These are phyloP conservation scores for Lithospermum erythrorhizon DNA, from an alignment of 257 asterid genomes.

Conservation along the genomic window DNA sequence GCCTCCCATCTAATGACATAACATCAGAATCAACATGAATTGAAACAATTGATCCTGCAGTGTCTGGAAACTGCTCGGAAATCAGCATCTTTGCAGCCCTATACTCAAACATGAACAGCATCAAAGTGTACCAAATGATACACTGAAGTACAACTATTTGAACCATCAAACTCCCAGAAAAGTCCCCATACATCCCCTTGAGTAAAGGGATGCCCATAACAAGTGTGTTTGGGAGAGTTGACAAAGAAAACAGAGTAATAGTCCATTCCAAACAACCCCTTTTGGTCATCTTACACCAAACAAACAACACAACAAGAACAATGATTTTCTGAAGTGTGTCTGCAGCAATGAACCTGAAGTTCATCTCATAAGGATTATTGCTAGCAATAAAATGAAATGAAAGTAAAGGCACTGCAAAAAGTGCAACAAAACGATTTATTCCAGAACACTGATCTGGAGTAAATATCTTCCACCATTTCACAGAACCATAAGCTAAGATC, in stretches of 20 bases:
- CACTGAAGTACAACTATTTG: slow-evolving; percentile 87
- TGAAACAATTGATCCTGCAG: slow-evolving; percentile 78
- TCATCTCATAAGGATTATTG: slow-evolving; percentile 74
- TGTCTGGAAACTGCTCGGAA: slow-evolving; percentile 80
- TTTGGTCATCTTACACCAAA: slow-evolving; percentile 47
- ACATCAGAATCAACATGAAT: slow-evolving; percentile 84
- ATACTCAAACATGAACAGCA: slow-evolving; percentile 88
- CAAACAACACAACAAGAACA: slow-evolving; percentile 39
- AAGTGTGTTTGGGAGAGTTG: slow-evolving; percentile 81
- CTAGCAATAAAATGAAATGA: slow-evolving; percentile 78
- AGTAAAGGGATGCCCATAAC: slow-evolving; percentile 89
- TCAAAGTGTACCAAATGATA: slow-evolving; percentile 80
- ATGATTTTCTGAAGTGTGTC: slow-evolving; percentile 73
- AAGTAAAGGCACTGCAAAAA: slow-evolving; percentile 82
- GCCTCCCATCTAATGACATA: slow-evolving; percentile 68
- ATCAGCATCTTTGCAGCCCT: slow-evolving; percentile 66
- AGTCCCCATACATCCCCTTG: slow-evolving; percentile 74
- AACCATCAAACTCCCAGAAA: slow-evolving; percentile 69
- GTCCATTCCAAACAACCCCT: slow-evolving; percentile 76
- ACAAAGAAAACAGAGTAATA: slow-evolving; percentile 69
- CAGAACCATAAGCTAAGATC: slow-evolving; percentile 83
- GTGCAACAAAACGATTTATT: slow-evolving; percentile 81
- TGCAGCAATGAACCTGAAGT: slow-evolving; percentile 79
- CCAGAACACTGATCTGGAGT: slow-evolving; percentile 88
- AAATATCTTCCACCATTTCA: slow-evolving; percentile 92